These are phyloP conservation scores for Trichosanthes cucumerina DNA, from an alignment of 306 rosid genomes.

Conservation along the genomic window DNA sequence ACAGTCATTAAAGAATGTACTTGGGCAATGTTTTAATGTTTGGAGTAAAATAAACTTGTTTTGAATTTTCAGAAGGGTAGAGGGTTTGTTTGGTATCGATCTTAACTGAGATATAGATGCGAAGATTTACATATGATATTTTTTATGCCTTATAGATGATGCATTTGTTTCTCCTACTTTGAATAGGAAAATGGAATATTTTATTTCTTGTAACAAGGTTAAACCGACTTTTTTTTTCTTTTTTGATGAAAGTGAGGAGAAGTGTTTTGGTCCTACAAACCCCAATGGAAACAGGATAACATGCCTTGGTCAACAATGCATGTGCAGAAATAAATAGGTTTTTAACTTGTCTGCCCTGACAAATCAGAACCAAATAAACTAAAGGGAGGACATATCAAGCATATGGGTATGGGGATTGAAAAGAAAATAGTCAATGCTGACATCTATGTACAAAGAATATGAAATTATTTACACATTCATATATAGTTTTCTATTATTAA, in stretches of 20 bases:
- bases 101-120: not conserved
- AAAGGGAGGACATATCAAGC: conserved; percentile 10
- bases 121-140: not conserved
- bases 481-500: not conserved
- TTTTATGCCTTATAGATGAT: not conserved
- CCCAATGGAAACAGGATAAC: conserved; percentile 49
- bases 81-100: not conserved
- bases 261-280: conserved; percentile 40
- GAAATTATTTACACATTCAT: not conserved
- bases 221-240: conserved; percentile 16
- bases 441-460: conserved; percentile 3
- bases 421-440: conserved; percentile 5
- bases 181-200: conserved; percentile 13
- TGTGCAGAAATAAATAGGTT: conserved; percentile 38
- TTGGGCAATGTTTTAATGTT: not conserved
- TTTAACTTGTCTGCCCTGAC: conserved; percentile 5
- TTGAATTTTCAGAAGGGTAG: not conserved
- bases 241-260: conserved; percentile 35
- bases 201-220: conserved; percentile 44
- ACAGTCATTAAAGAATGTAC: not conserved
- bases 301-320: conserved; percentile 65
- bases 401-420: conserved; percentile 3
- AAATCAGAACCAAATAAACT: conserved; percentile 7
- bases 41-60: not conserved
- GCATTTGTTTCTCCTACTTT: not conserved